Conservation (phyloP, 768 basidiomycete species). For the Auriculariales sp. region DNA sequence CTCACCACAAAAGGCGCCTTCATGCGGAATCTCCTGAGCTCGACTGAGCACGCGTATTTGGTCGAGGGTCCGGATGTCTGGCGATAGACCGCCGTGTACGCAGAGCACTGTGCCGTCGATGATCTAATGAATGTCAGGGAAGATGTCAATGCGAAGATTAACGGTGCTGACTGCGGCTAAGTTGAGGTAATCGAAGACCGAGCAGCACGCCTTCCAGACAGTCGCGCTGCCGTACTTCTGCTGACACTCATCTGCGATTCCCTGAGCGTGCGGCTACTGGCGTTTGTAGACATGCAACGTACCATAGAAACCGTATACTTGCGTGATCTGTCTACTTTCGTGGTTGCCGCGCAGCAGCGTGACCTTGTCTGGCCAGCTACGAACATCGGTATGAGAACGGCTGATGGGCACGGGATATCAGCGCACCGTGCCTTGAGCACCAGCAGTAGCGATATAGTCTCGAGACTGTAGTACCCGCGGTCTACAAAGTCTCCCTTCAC, state of each 20-base stretch:
- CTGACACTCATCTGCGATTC: slow-evolving; percentile 74
- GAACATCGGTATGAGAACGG: neutral
- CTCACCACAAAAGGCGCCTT: slow-evolving; percentile 91
- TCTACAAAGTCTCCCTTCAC: slow-evolving; percentile 92
- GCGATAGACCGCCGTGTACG: slow-evolving; percentile 91
- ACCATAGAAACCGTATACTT: slow-evolving; percentile 99
- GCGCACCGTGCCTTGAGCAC: slow-evolving; percentile 76
- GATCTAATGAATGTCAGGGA: slow-evolving; percentile 38
- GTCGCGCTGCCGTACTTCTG: slow-evolving; percentile 92
- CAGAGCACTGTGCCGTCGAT: slow-evolving; percentile 88
- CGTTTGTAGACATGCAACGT: slow-evolving; percentile 12
- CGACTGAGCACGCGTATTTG: slow-evolving; percentile 85
- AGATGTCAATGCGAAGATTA: neutral
- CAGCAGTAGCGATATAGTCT: slow-evolving; percentile 82
- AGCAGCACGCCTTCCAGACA: slow-evolving; percentile 96
- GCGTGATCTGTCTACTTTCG: slow-evolving; percentile 93
- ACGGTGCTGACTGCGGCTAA: slow-evolving; percentile 64
- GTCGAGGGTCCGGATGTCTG: slow-evolving; percentile 88
- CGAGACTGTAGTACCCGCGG: slow-evolving; percentile 88
- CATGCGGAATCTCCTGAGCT: slow-evolving; percentile 97
- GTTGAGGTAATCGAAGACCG: slow-evolving; percentile 90
- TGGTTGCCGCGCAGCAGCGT: slow-evolving; percentile 90
- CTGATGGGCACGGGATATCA: neutral
- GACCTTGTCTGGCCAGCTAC: slow-evolving; percentile 83
- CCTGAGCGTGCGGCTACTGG: neutral